Evolutionary conservation across 2,329 filamentous ascomycete species (phyloP).

Genomic region (Neonectria magnoliae): DNA sequence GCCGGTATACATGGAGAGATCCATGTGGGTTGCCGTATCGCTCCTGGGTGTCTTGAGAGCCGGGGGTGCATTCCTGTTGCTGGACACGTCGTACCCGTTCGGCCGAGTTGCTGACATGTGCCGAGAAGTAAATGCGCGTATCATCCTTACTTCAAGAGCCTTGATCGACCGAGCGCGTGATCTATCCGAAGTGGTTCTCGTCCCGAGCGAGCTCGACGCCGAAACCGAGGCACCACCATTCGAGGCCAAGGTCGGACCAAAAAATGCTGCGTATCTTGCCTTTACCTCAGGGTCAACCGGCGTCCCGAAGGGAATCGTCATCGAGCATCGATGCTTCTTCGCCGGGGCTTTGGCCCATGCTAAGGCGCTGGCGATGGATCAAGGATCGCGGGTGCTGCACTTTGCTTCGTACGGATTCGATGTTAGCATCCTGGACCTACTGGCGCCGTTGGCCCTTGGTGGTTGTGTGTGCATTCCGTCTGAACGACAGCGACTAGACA

Average conservation of each 20-base stretch:
- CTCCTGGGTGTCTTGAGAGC: neutral
- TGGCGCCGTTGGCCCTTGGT: constrained; percentile 33
- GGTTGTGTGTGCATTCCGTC: constrained; percentile 37
- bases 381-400: constrained; percentile 19
- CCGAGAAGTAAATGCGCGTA: neutral
- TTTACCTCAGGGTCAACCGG: constrained; percentile 34
- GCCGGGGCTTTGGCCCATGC: constrained; percentile 14
- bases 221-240: neutral
- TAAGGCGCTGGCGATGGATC: neutral
- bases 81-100: neutral
- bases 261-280: constrained; percentile 11
- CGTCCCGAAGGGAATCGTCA: constrained; percentile 24
- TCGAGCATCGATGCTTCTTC: constrained; percentile 20
- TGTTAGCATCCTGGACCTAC: constrained; percentile 29
- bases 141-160: neutral
- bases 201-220: neutral
- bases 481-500: constrained; percentile 28
- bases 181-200: neutral
- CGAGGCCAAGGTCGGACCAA: neutral
- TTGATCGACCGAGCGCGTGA: neutral
- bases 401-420: constrained; percentile 42
- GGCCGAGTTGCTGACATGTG: neutral
- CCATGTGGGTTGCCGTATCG: neutral
- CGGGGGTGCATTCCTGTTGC: neutral
- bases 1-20: neutral